phyloP scores from a whole-genome alignment of 768 basidiomycete species.

The Peribolospora kevripleyi region DNA sequence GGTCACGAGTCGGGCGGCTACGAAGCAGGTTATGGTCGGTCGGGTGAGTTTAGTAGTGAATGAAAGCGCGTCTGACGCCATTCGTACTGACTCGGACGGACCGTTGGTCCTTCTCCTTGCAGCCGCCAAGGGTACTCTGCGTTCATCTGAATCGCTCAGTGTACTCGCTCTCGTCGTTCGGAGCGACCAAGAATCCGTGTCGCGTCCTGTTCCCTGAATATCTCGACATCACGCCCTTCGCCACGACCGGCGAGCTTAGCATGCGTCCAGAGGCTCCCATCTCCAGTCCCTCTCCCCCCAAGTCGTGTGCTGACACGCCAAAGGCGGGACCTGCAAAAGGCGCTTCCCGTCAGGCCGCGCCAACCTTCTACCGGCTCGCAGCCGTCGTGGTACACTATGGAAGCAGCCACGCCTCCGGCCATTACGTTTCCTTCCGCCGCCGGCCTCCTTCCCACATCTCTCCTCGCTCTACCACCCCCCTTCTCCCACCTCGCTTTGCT shows the following conservation, averaged over 20 bases:
- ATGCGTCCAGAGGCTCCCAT: slow-evolving; percentile 44
- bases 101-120: neutral
- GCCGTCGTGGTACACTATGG: slow-evolving; percentile 85
- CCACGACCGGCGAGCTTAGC: slow-evolving; percentile 50
- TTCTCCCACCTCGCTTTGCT: too few relatives aligned
- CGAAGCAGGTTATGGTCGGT: slow-evolving; percentile 79
- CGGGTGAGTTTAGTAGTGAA: slow-evolving; percentile 29
- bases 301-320: slow-evolving; percentile 12
- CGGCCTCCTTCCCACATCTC: slow-evolving; percentile 30
- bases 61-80: too few relatives aligned
- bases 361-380: slow-evolving; percentile 58
- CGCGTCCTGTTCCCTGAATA: slow-evolving; percentile 60
- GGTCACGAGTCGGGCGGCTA: slow-evolving; percentile 46
- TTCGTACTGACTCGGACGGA: neutral
- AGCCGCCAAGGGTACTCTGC: slow-evolving; percentile 67
- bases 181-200: slow-evolving; percentile 54
- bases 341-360: slow-evolving; percentile 26
- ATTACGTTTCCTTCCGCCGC: slow-evolving; percentile 76
- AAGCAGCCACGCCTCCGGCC: slow-evolving; percentile 61
- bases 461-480: too few relatives aligned
- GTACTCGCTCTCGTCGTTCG: slow-evolving; percentile 34
- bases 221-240: slow-evolving; percentile 71
- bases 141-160: slow-evolving; percentile 82
- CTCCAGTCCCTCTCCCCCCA: slow-evolving; percentile 35
- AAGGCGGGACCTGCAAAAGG: slow-evolving; percentile 29